Percentiles rank a stretch among this genome's conserved stretches.
Conservation (phyloP, 768 basidiomycete species). For the Amanita subjunquillea region DNA sequence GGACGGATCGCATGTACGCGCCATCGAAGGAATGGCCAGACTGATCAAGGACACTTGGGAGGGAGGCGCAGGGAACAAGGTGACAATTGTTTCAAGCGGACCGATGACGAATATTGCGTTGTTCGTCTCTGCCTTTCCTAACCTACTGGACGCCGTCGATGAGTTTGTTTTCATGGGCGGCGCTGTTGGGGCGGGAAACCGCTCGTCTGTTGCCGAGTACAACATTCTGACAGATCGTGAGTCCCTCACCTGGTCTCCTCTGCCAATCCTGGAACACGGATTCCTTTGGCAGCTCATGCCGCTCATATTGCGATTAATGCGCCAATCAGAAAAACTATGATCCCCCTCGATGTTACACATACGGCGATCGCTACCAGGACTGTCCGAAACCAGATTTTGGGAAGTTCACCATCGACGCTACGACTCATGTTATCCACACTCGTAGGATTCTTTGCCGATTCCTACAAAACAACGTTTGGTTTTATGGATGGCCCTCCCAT, state of each 20-base stretch:
- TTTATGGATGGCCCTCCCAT: slow-evolving; percentile 82
- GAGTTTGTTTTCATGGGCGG: slow-evolving; percentile 88
- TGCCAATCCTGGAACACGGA: background rate
- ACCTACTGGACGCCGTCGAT: slow-evolving; percentile 44
- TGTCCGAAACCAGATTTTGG: slow-evolving; percentile 44
- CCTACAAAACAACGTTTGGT: slow-evolving; percentile 68
- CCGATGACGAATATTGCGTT: slow-evolving; percentile 80
- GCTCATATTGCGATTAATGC: slow-evolving; percentile 71
- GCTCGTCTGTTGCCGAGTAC: slow-evolving; percentile 73
- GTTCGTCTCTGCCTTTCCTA: slow-evolving; percentile 46
- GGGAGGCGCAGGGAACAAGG: slow-evolving; percentile 45
- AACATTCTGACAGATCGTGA: slow-evolving; percentile 77
- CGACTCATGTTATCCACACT: slow-evolving; percentile 68
- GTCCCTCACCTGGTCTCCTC: slow-evolving; percentile 14
- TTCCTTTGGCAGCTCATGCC: slow-evolving; percentile 50
- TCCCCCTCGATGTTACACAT: slow-evolving; percentile 85
- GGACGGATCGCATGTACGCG: slow-evolving; percentile 34
- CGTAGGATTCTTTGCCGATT: slow-evolving; percentile 60
- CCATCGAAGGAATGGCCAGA: slow-evolving; percentile 60
- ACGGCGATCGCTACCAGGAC: slow-evolving; percentile 61
- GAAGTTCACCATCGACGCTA: slow-evolving; percentile 32
- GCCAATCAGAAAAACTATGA: slow-evolving; percentile 62
- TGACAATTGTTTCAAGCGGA: slow-evolving; percentile 66
- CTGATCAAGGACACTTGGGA: slow-evolving; percentile 48
- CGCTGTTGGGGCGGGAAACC: slow-evolving; percentile 77